Percentiles rank a stretch among this genome's conserved stretches.
Conservation (phyloP, 768 basidiomycete species). For the Lepiota venenata region DNA sequence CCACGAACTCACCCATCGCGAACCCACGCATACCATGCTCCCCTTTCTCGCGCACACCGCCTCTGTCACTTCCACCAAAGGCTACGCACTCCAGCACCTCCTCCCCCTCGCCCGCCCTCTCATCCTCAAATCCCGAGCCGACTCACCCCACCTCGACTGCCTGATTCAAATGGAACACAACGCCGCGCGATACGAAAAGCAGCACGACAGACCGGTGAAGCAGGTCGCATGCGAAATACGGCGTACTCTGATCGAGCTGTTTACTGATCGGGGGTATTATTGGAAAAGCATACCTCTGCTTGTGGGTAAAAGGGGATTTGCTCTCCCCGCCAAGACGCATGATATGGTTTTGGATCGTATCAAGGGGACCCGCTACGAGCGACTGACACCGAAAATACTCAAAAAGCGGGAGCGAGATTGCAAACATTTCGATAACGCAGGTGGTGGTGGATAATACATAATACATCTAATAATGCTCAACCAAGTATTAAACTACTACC, state of each 20-base stretch:
- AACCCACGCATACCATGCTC: not conserved
- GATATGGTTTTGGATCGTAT: not conserved
- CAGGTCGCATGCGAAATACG: not conserved
- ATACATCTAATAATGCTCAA: too few species aligned
- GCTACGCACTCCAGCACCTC: not conserved
- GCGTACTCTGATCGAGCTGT: not conserved
- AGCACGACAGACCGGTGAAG: not conserved
- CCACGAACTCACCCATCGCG: not conserved
- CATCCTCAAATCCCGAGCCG: not conserved
- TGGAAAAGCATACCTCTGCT: not conserved
- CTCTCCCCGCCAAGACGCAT: not conserved
- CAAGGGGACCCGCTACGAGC: not conserved
- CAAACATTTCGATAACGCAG: not conserved
- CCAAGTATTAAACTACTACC: conserved; percentile 22
- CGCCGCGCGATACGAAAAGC: not conserved
- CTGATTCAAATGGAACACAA: not conserved
- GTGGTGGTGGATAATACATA: too few species aligned
- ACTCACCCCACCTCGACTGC: not conserved
- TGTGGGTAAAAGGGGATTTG: not conserved
- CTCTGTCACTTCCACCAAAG: not conserved
- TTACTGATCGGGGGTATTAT: not conserved
- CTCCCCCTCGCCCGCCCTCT: conserved; percentile 2
- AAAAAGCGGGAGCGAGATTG: conserved; percentile 1
- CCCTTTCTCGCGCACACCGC: not conserved
- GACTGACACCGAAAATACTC: not conserved